A percentile compares a stretch with the other conserved stretches of the same genome.
These are phyloP conservation scores for Wickerhamiella qilinensis DNA, from an alignment of 805 yeast species.

Conservation along the genomic window DNA sequence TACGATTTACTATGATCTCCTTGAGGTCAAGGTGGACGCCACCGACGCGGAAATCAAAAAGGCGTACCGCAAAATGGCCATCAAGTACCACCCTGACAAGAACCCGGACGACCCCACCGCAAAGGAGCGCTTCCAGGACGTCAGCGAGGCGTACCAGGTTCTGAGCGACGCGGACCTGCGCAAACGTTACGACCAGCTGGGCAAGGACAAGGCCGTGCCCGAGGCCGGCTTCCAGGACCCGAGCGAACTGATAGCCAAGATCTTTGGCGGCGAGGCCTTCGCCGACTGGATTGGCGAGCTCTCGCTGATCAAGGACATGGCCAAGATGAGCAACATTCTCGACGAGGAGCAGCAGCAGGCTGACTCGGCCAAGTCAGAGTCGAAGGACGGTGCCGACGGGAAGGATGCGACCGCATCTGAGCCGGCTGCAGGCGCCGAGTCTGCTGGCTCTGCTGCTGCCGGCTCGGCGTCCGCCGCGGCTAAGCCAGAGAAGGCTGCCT, in stretches of 20 bases:
- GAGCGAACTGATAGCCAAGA: slow-evolving; percentile 60
- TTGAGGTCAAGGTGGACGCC: slow-evolving; percentile 56
- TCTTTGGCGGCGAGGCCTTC: slow-evolving; percentile 89
- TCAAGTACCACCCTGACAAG: slow-evolving; percentile 87
- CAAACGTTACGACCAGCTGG: slow-evolving; percentile 64
- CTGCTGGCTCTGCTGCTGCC: not conserved
- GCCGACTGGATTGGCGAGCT: slow-evolving; percentile 78
- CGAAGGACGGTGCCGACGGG: slow-evolving; percentile 8
- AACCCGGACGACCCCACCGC: slow-evolving; percentile 91
- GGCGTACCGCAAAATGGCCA: slow-evolving; percentile 83
- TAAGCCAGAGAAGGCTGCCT: not conserved
- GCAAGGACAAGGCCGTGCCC: slow-evolving; percentile 60
- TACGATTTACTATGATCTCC: slow-evolving; percentile 68
- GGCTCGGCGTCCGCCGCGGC: not conserved
- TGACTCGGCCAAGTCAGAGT: slow-evolving; percentile 6
- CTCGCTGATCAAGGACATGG: slow-evolving; percentile 58
- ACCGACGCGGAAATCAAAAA: slow-evolving; percentile 72
- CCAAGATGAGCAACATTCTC: slow-evolving; percentile 40
- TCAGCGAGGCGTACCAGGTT: slow-evolving; percentile 41
- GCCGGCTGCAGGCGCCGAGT: not conserved
- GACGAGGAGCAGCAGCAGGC: slow-evolving; percentile 25
- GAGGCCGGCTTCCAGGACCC: slow-evolving; percentile 69
- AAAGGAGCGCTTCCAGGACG: slow-evolving; percentile 67
- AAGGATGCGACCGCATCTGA: not conserved
- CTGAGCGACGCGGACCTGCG: slow-evolving; percentile 59